Conservation (phyloP, 2,329 filamentous ascomycete genomes). For the Claviceps cyperi region DNA sequence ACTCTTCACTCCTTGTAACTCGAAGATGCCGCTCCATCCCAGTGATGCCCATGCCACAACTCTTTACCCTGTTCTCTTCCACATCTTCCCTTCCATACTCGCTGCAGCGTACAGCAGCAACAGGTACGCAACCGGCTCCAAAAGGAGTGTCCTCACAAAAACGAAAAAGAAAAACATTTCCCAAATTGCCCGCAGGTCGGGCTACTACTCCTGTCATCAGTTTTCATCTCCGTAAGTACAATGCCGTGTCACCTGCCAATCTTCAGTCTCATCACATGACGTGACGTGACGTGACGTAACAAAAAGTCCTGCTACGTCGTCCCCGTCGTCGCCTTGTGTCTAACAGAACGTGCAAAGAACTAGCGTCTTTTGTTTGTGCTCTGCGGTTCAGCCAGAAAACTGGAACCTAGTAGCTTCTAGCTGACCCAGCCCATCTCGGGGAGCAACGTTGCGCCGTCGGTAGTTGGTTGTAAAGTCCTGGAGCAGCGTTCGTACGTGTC, state of each 20-base stretch:
- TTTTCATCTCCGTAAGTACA: background rate
- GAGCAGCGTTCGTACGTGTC: constrained; percentile 70
- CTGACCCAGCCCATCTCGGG: constrained; percentile 75
- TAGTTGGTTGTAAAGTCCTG: constrained; percentile 97
- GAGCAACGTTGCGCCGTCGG: constrained; percentile 85
- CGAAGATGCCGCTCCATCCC: background rate
- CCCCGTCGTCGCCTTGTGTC: background rate
- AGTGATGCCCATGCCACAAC: background rate
- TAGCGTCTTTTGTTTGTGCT: background rate
- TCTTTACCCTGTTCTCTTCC: background rate
- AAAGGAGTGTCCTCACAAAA: background rate
- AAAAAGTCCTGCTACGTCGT: background rate
- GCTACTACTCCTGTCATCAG: background rate
- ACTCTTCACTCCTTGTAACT: no score
- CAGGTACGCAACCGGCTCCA: background rate
- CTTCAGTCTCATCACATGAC: no score
- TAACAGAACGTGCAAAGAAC: no score
- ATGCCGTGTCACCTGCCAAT: no score
- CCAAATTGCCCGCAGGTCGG: background rate
- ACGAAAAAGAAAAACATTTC: background rate
- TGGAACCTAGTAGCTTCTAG: constrained; percentile 79
- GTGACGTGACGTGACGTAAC: background rate
- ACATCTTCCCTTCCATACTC: background rate
- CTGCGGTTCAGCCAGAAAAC: constrained; percentile 37
- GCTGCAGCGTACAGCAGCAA: constrained; percentile 4